Evolutionary conservation across 768 basidiomycete species (phyloP), one percentile per base, ranked within the genome.

Genomic region (Serendipita indica): DNA sequence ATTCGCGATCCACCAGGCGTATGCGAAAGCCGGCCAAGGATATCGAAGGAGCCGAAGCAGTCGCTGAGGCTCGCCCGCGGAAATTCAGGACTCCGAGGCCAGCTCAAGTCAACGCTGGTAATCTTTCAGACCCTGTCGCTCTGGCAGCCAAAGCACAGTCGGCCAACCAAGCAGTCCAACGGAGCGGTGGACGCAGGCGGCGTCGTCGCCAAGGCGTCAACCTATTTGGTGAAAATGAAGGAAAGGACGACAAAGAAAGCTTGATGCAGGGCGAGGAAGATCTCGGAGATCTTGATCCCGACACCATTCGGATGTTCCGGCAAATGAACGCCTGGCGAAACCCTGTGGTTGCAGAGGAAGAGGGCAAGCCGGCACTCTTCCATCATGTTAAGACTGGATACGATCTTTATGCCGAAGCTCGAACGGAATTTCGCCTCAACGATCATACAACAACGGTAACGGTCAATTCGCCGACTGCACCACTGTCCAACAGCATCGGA

Each of bases 321-420:
- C 20, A 32, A 30, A 6, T 54, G 22, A 54, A 6, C 5, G 22
- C n/a, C 30, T 54, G 49, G 49, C 20, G 49, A 54, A 54, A 54
- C 22, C 49, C 49, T 3, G 49, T 54, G 10, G 30, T 30, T 22
- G 20, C 4, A 22, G 49, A 54, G 4, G 49, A 54, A 30, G 20
- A 18, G 16, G 49, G 49, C 4, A 25, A 32, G n/a, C 49, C 49
- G 20, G 49, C 49, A 25, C 49, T 54, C 49, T 54, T 54, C 49
- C 49, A 32, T 10, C 7, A 25, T 27, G 22, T 54, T 16, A 54
- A 54, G 30, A 54, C 49, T 7, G 49, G 49, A 20, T 54, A 54
- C 49, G 49, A 54, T 30, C 4, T 54, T 32, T 54, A 22, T n/a
- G 49, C 49, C 7, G 49, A 54, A n/a, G 49, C 3, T n/a, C 20